These are phyloP conservation scores for Kitagawia praeruptora DNA, from an alignment of 129 eudicot genomes.

Conservation along the genomic window DNA sequence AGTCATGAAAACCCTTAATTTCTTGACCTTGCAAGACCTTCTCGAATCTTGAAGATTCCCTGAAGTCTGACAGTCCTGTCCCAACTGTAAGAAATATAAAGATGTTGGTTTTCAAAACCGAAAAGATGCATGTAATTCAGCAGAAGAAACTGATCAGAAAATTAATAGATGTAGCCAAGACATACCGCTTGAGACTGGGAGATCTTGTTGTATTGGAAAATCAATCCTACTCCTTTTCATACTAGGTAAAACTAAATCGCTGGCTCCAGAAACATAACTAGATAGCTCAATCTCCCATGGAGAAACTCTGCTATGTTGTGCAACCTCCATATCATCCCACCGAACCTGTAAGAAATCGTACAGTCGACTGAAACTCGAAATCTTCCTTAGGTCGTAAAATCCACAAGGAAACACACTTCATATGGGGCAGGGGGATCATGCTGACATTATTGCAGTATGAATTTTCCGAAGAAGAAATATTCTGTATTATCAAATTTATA, in stretches of 20 bases:
- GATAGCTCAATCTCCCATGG: constrained; percentile 92
- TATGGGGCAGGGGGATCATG: neutral
- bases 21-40: constrained; percentile 99
- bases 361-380: neutral
- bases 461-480: neutral
- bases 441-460: neutral
- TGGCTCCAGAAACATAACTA: constrained; percentile 48
- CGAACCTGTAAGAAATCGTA: constrained; percentile 52
- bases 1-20: constrained; percentile 49
- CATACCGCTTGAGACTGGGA: constrained; percentile 46
- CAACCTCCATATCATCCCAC: constrained; percentile 66
- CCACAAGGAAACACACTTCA: neutral
- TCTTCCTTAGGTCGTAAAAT: neutral
- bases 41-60: constrained; percentile 66
- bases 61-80: constrained; percentile 52
- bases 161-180: neutral
- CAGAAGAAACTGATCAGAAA: neutral
- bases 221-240: constrained; percentile 56
- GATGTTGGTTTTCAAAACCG: neutral
- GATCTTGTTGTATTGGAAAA: constrained; percentile 40
- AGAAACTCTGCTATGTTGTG: constrained; percentile 62
- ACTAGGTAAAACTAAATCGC: constrained; percentile 39
- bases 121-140: neutral
- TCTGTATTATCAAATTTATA: neutral
- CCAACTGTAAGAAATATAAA: constrained; percentile 32